Conservation (phyloP, 805 yeast species). For the Schizosaccharomyces octosporus region DNA sequence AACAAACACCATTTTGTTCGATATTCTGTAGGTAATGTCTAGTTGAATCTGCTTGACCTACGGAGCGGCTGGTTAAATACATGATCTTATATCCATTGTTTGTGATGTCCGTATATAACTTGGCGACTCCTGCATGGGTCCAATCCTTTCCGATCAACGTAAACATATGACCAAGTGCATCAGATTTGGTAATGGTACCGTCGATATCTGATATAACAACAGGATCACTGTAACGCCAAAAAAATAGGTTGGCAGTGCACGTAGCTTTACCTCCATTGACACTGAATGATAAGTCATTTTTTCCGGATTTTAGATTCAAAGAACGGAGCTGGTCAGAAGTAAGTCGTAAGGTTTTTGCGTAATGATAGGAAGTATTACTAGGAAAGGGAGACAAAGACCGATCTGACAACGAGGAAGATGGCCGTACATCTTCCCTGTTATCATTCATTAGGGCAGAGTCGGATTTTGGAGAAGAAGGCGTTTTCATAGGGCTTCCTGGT, state of each 20-base stretch:
- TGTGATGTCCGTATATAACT: constrained; percentile 62
- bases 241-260: constrained; percentile 43
- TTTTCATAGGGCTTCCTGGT: not conserved
- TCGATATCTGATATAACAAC: constrained; percentile 92
- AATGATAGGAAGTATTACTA: constrained; percentile 11
- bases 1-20: constrained; percentile 35
- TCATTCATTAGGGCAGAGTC: not conserved
- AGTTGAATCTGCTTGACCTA: constrained; percentile 84
- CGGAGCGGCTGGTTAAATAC: constrained; percentile 84
- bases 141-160: constrained; percentile 88
- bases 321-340: constrained; percentile 71
- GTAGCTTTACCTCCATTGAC: constrained; percentile 57
- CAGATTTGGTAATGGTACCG: constrained; percentile 93
- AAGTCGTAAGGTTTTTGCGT: constrained; percentile 66
- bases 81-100: constrained; percentile 78
- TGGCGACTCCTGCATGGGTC: constrained; percentile 94
- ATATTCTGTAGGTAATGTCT: constrained; percentile 59
- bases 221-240: constrained; percentile 69
- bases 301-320: constrained; percentile 52
- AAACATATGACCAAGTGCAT: constrained; percentile 86
- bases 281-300: constrained; percentile 51
- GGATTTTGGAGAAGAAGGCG: constrained; percentile 1
- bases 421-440: not conserved
- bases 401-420: not conserved
- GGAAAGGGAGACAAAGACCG: not conserved